Evolutionary conservation across 177 flowering plant genomes (phyloP).

Genomic region (Vitis hybrid): DNA sequence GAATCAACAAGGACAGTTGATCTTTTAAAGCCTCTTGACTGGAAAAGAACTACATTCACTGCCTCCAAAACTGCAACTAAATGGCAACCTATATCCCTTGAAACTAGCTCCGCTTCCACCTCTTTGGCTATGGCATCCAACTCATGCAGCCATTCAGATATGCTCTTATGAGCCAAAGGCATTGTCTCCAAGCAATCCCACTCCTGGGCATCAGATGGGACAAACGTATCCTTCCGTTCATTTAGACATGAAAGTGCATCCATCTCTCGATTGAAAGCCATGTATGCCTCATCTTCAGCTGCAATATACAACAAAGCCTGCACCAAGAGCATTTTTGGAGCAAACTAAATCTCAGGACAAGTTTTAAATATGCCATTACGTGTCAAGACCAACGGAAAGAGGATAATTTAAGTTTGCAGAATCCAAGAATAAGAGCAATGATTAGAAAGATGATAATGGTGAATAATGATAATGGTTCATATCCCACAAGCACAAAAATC

Average conservation of each 20-base stretch:
- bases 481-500: too few species aligned
- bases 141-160: constrained; percentile 55
- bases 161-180: constrained; percentile 56
- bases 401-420: too few species aligned
- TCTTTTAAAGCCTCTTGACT: constrained; percentile 57
- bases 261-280: constrained; percentile 48
- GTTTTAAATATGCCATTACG: too few species aligned
- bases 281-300: constrained; percentile 76
- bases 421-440: too few species aligned
- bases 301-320: constrained; percentile 63
- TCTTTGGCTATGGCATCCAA: constrained; percentile 60
- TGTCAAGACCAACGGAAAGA: too few species aligned
- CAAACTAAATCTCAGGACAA: neutral
- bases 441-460: too few species aligned
- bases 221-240: constrained; percentile 41
- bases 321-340: constrained; percentile 13
- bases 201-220: constrained; percentile 26
- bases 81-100: constrained; percentile 69
- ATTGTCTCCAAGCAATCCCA: constrained; percentile 48
- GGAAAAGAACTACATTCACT: constrained; percentile 59
- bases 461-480: too few species aligned
- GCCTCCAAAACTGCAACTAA: constrained; percentile 63
- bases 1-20: constrained; percentile 48
- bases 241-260: constrained; percentile 40
- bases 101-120: constrained; percentile 65